Evolutionary conservation across 2,329 filamentous ascomycete species (phyloP), one percentile per base, ranked within the genome.

Genomic region (Drechmeria coniospora): DNA sequence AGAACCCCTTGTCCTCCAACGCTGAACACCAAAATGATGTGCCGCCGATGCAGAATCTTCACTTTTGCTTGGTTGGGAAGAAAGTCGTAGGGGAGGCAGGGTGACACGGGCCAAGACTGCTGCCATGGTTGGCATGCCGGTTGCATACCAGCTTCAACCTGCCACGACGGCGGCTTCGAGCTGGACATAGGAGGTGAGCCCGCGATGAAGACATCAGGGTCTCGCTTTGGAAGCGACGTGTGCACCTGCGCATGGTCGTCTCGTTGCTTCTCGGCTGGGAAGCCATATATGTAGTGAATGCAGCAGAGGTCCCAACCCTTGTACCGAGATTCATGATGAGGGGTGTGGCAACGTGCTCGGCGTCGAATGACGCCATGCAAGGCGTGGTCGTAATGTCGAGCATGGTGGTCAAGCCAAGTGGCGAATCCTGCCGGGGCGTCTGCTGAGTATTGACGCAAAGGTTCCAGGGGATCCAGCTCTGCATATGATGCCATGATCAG

Each of bases 201-300:
- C 27, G 29, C 39, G 17, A 58, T 42, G 7, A 56, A 61, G 31
- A 61, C 46, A 7, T 53, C 59, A 3, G 59, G 59, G 36, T 65
- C 59, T 35, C 58, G 50, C 37, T 62, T 64, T 15, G 34, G 29
- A 23, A 35, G 40, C 10, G 44, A 38, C 14, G 49, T 46, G 25
- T 72, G 65, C 29, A 63, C 52, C 34, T 51, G 56, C 22, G 53
- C 42, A 42, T 73, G 68, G 20, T 53, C 52, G 30, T 70, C 63
- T 28, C 65, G 57, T 34, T 69, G 65, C 28, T 62, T 50, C 21
- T 51, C 51, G 31, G 55, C 61, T 20, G 53, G 41, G 40, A 71
- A 70, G 17, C 68, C 68, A 36, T 72, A 73, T 21, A 72, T 60
- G 44, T 69, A 72, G 43, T 67, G 60, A 32, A 66, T 47, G 39